Base-by-base conservation (phyloP, 1,139 yeast genomes). In the Yamadazyma epiphylla region DNA sequence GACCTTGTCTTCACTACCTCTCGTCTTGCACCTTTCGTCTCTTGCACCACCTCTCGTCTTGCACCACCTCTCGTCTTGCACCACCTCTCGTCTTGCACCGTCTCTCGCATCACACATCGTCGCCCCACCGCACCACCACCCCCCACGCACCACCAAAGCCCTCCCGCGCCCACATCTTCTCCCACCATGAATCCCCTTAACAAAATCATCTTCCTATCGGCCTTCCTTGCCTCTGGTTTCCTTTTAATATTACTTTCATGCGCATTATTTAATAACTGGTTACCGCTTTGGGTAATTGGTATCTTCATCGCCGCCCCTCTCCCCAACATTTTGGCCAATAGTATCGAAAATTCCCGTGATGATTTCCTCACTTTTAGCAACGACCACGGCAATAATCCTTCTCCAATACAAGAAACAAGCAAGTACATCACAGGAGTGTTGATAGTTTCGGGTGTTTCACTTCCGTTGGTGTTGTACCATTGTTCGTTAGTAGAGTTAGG, bases 211-310 rank as follows among this genome's bases (percentile, higher is more conserved):
- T 80, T 79, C 39, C 69, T 83, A 26, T 76, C 86, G 19, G 80
- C 84, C 13, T 68, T 82, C 25, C 62, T 83, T 26, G 89, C 94
- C 1, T 60, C 81, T 6, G 94, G 94, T 12, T 81, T 82, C 49
- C 64, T 83, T n/a, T 60, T 81, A 35, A 82, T 81, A 27, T 71
- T 82, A 28, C 60, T 83, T 33, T 75, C 85, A 42, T 81, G 91
- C 55, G 89, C 91, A 7, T 64, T 83, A 27, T 82, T 70, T 58
- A 70, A 75, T 41, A 82, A 80, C 49, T 83, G 82, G 72, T 70
- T 70, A 38, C 88, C 91, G 27, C 58, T 83, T 31, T 76, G 80
- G 63, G 89, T 80, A 35, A 75, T 79, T 19, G 63, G 66, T 19
- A 69, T 82, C 32, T 82, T 81, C 53, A 64, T 82, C 29, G 35